These are phyloP conservation scores for Zizania latifolia DNA, from an alignment of 176 grass and related monocot genomes.

Conservation along the genomic window DNA sequence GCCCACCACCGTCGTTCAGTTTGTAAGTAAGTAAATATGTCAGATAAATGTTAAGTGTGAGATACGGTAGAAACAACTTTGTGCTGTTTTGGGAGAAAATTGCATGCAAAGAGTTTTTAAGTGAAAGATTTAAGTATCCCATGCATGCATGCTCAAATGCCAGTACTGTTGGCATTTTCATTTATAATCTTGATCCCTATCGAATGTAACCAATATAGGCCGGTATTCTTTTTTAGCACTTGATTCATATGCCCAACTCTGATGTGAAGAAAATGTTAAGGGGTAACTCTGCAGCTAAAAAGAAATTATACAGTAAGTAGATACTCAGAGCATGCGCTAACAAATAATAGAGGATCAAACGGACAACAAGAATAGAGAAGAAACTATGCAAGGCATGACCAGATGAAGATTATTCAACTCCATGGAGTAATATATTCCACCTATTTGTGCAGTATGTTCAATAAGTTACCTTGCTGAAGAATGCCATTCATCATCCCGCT, in stretches of 20 bases:
- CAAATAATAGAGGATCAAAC: not conserved
- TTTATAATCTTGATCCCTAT: no score
- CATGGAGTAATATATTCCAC: slow-evolving; percentile 4
- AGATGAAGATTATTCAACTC: not conserved
- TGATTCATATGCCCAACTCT: not conserved
- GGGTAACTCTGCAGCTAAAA: not conserved
- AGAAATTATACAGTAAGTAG: not conserved
- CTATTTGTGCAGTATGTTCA: not conserved
- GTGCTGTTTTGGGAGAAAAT: not conserved
- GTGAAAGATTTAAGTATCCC: not conserved
- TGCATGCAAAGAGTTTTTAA: not conserved
- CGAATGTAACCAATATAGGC: not conserved
- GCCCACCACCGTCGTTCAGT: no score
- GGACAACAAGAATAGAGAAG: not conserved
- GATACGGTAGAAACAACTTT: not conserved
- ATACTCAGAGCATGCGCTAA: not conserved
- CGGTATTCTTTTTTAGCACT: not conserved
- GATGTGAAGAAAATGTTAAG: not conserved
- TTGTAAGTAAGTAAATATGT: not conserved
- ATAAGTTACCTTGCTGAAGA: slow-evolving; percentile 86
- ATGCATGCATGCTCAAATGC: not conserved
- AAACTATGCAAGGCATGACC: not conserved
- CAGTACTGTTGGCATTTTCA: no score
- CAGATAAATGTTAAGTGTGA: not conserved
- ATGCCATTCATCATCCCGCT: slow-evolving; percentile 76